Base-by-base conservation (phyloP, 73 alveolate species). In the Symbiodinium natans region DNA sequence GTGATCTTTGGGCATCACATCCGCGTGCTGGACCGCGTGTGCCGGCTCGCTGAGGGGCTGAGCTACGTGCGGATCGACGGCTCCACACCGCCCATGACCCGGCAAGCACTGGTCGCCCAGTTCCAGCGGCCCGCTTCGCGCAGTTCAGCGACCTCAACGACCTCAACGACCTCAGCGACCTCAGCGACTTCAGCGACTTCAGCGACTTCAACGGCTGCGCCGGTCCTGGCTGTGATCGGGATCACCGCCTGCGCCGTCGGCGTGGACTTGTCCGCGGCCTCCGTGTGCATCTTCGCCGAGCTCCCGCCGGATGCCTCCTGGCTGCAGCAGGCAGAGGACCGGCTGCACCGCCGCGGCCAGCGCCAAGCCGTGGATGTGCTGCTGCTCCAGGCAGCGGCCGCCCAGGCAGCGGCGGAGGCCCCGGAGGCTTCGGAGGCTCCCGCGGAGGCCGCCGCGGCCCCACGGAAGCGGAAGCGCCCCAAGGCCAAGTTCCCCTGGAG, bases 241-340 rank as follows among this genome's bases (percentile, higher is more conserved):
- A 85, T 90, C 97, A 90, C 97, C 31, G 97, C 97, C 10, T 90
- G 97, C 43, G 97, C 97, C 17, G 88, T 90, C 48, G 97, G 97
- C 40, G 77, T 90, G 17, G 97, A 90, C 54, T 33, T 90, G 56
- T 90, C 97, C 7, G 80, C 88, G 5, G 97, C 97, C 40, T 41
- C 82, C 54, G 23, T 90, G 75, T 84, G 89, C 82, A 46, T 90
- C 38, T 90, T 90, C 63, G 82, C 41, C 31, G 97, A 90, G 97
- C 80, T 90, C 42, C 97, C 97, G 33, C 89, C 87, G 34, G 88
- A 73, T 21, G 89, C 97, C 8, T 41, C 97, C 34, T 90, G 97
- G 97, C 97, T 90, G 15, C 39, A 43, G 38, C 97, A 90, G 54
- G 97, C 97, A 0, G 97, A 90, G 56, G 97, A 90, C 40, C 97